Evolutionary conservation across 1,284 basidiomycete species (phyloP), one percentile per base, ranked within the genome.

Genomic region (Fomitopsis palustris): DNA sequence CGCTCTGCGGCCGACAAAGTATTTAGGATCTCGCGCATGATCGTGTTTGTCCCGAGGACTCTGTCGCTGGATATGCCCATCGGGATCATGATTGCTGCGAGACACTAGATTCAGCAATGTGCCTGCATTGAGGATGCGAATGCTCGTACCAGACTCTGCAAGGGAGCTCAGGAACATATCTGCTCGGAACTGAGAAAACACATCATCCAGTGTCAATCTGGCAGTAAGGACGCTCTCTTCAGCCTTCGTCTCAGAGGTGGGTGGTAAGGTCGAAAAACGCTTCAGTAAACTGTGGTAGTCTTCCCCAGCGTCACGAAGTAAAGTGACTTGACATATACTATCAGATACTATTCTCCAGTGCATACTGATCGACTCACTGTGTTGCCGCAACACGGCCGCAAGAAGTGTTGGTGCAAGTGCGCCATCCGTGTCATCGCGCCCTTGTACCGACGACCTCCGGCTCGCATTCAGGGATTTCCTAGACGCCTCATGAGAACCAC

Each of bases 131-230:
- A 55, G 42, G 6, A 21, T 41, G 17, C 16, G 8, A 16, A 9
- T 16, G 29, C 19, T 19, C 87, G 42, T 65, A 93, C 93, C 88
- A 10, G 93, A 95, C 72, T 96, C 94, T 0, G 88, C 82, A 19
- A 96, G 75, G 1, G 93, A 95, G 67, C 87, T 93, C 63, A 96
- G 77, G 73, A 93, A 92, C 77, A 96, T 88, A 68, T 96, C 93
- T 0, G 85, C 81, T 53, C 85, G 85, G 77, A 95, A 93, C 25
- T 85, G 85, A 53, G 82, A 81, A 67, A 93, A 88, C 0, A 90
- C 90, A 29, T 87, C 82, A 59, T 92, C 84, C 38, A 96, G 74
- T 0, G 86, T 86, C 16, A 95, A 75, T 61, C 84, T 88, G 0
- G 88, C 93, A 67, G 90, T 80, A 0, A 95, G 74, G 3, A 85